Evolutionary conservation across 345 rosid species (phyloP).

Genomic region (Turritis glabra): DNA sequence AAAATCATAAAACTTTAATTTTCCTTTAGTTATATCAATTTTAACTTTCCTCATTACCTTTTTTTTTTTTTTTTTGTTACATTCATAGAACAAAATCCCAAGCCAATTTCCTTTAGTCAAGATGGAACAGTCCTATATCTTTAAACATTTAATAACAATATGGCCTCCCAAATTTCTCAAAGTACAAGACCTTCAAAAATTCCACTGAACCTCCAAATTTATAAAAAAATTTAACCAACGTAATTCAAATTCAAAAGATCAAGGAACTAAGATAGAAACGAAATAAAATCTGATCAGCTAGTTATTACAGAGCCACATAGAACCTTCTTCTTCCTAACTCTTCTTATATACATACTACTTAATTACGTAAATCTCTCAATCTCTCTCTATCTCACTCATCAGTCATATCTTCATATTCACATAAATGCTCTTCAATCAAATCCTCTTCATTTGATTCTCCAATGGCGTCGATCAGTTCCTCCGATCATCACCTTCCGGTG

Average conservation of each 20-base stretch:
- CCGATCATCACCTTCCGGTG: constrained; percentile 13
- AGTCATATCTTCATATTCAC: neutral
- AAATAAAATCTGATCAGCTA: neutral
- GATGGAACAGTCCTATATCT: too few relatives aligned
- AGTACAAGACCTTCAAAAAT: too few relatives aligned
- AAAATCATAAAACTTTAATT: neutral
- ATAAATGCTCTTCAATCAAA: too few relatives aligned
- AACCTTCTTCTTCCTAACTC: neutral
- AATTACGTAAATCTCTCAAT: neutral
- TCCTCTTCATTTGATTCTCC: too few relatives aligned
- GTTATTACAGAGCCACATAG: neutral
- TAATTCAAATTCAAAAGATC: constrained; percentile 15
- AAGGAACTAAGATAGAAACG: neutral
- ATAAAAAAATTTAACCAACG: neutral
- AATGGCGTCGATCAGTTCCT: constrained; percentile 15
- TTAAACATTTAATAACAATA: too few relatives aligned
- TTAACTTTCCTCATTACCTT: too few relatives aligned
- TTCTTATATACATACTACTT: neutral
- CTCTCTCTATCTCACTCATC: neutral
- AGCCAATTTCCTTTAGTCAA: too few relatives aligned
- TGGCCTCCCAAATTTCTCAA: too few relatives aligned
- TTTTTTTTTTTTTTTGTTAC: neutral
- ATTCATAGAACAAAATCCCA: too few relatives aligned
- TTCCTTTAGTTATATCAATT: too few relatives aligned
- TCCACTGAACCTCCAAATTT: neutral